phyloP scores from a whole-genome alignment of 768 basidiomycete species.

The Rickenella mellea region DNA sequence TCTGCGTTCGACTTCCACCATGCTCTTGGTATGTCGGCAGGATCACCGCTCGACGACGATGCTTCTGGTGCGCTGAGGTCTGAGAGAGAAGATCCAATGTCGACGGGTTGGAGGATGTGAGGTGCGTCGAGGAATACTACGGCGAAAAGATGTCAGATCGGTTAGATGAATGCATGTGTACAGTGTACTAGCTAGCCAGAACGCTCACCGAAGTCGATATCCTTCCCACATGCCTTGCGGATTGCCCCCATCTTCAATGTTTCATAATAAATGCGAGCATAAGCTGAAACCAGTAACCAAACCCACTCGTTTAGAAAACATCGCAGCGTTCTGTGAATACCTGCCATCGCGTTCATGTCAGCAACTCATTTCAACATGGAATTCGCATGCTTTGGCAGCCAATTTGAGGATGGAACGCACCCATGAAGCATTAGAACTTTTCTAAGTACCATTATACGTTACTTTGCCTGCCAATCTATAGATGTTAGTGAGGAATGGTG shows the following conservation, averaged over 20 bases:
- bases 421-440: constrained; percentile 40
- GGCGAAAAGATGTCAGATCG: background rate
- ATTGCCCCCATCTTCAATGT: constrained; percentile 61
- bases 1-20: constrained; percentile 63
- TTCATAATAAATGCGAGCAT: background rate
- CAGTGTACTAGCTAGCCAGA: background rate
- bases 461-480: no score
- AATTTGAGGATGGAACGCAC: constrained; percentile 15
- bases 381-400: background rate
- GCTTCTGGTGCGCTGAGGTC: constrained; percentile 32
- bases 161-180: background rate
- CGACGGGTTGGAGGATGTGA: constrained; percentile 54
- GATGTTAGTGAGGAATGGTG: no score
- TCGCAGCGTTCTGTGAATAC: constrained; percentile 61
- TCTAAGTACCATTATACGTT: background rate
- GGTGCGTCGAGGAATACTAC: constrained; percentile 72
- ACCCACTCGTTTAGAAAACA: constrained; percentile 65
- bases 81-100: constrained; percentile 32
- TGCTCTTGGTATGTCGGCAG: constrained; percentile 46
- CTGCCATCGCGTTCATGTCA: constrained; percentile 22
- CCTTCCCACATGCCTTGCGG: constrained; percentile 56
- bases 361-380: background rate
- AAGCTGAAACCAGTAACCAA: background rate
- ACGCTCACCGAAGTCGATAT: constrained; percentile 51
- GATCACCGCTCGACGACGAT: constrained; percentile 29